Conservation (phyloP, 2,329 filamentous ascomycete species). For the Huntiella savannae region DNA sequence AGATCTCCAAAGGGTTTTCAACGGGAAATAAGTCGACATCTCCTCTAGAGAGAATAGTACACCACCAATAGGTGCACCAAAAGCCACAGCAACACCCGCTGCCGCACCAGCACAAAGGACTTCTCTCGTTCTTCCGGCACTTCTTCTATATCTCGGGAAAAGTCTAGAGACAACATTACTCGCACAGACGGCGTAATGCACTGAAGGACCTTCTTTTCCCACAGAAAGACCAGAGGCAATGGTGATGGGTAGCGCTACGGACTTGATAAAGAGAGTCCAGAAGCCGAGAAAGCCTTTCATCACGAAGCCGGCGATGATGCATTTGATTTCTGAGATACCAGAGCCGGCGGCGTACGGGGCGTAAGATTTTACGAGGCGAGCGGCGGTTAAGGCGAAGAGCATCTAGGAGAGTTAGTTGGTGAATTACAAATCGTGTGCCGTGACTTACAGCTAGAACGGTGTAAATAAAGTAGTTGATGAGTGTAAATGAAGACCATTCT, state of each 20-base stretch:
- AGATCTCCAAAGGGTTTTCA: slow-evolving; percentile 95
- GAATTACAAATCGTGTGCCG: neutral
- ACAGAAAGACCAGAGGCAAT: slow-evolving; percentile 90
- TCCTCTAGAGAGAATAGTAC: slow-evolving; percentile 95
- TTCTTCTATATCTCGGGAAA: slow-evolving; percentile 80
- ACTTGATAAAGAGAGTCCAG: slow-evolving; percentile 88
- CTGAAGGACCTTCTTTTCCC: slow-evolving; percentile 91
- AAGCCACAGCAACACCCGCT: slow-evolving; percentile 87
- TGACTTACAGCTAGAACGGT: slow-evolving; percentile 56
- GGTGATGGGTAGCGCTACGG: slow-evolving; percentile 69
- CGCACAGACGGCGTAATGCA: slow-evolving; percentile 97
- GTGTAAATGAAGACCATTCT: slow-evolving; percentile 60
- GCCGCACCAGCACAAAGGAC: slow-evolving; percentile 88
- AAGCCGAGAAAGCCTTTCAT: slow-evolving; percentile 96
- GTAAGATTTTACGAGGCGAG: slow-evolving; percentile 71
- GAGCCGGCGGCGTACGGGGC: slow-evolving; percentile 92
- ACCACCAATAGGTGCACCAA: slow-evolving; percentile 91
- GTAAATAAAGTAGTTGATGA: slow-evolving; percentile 74
- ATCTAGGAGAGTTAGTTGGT: slow-evolving; percentile 27
- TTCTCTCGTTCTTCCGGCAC: slow-evolving; percentile 85
- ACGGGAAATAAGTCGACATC: slow-evolving; percentile 89
- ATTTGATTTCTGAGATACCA: slow-evolving; percentile 97
- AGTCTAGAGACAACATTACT: slow-evolving; percentile 89
- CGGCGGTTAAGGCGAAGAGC: slow-evolving; percentile 64
- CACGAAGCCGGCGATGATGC: slow-evolving; percentile 94